These are phyloP conservation scores for Acrodontium crateriforme DNA, from an alignment of 2,329 filamentous ascomycete species.

Conservation along the genomic window DNA sequence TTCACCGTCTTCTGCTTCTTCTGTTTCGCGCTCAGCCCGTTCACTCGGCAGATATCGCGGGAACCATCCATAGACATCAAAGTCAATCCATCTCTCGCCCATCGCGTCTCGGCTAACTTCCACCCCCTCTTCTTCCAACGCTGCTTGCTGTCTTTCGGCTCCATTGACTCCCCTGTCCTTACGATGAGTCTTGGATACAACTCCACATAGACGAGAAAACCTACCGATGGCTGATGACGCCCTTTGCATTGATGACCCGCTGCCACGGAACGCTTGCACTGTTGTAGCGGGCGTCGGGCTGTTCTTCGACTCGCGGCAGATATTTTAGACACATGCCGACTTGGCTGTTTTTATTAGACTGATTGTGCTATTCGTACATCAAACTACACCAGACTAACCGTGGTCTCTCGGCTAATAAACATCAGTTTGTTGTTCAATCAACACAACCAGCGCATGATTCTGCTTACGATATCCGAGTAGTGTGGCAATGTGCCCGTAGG, in stretches of 20 bases:
- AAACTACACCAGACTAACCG: conserved; percentile 21
- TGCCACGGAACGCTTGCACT: conserved; percentile 82
- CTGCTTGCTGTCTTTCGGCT: conserved; percentile 33
- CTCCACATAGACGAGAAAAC: conserved; percentile 9
- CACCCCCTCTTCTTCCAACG: conserved; percentile 33
- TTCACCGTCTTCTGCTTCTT: too few relatives aligned
- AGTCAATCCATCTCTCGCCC: conserved; percentile 35
- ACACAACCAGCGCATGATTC: too few relatives aligned
- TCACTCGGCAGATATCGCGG: conserved; percentile 22
- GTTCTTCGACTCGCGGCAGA: conserved; percentile 42
- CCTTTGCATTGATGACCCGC: conserved; percentile 77
- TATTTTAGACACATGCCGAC: conserved; percentile 86
- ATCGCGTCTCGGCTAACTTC: conserved; percentile 31
- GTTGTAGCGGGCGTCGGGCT: conserved; percentile 46
- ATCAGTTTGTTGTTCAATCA: conserved; percentile 3
- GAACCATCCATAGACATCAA: conserved; percentile 37
- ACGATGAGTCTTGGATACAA: conserved; percentile 1
- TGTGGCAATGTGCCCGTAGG: conserved; percentile 67
- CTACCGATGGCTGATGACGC: conserved; percentile 72
- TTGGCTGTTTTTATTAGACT: conserved; percentile 39
- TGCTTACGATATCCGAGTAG: conserved; percentile 61
- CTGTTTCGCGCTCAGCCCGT: conserved; percentile 11
- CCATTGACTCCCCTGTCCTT: conserved; percentile 25
- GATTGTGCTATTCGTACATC: conserved; percentile 5
- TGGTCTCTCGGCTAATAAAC: conserved; percentile 30